Percentiles rank a stretch among this genome's conserved stretches.
These are phyloP conservation scores for Leccinum aurantiacum DNA, from an alignment of 768 basidiomycete genomes.

Conservation along the genomic window DNA sequence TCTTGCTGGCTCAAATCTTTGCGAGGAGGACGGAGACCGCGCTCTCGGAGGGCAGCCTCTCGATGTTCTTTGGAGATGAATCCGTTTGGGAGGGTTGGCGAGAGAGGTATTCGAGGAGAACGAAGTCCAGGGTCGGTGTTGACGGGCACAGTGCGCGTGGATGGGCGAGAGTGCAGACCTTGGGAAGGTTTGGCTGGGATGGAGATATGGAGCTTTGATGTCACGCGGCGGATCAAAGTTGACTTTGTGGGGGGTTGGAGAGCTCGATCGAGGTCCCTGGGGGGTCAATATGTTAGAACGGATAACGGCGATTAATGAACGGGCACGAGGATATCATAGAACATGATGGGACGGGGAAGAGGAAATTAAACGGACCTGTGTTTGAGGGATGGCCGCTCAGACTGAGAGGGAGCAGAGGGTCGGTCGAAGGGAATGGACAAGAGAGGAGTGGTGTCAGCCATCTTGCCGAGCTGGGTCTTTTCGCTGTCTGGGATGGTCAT, in stretches of 20 bases:
- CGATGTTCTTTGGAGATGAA: constrained; percentile 24
- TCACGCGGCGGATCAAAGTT: constrained; percentile 30
- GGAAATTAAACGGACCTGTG: constrained; percentile 14
- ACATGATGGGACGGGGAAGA: background rate
- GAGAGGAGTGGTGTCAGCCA: background rate
- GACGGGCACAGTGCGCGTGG: constrained; percentile 11
- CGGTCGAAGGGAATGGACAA: constrained; percentile 3
- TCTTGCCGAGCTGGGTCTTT: background rate
- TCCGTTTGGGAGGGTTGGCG: constrained; percentile 23
- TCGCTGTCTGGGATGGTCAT: background rate
- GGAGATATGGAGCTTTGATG: constrained; percentile 28
- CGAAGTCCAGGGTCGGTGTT: background rate
- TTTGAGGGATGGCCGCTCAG: constrained; percentile 3
- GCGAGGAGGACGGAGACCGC: constrained; percentile 53
- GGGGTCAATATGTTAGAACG: background rate
- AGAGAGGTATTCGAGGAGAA: background rate
- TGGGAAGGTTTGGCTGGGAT: constrained; percentile 17
- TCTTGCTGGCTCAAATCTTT: constrained; percentile 39
- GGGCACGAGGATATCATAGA: constrained; percentile 1
- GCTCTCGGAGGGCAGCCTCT: constrained; percentile 59
- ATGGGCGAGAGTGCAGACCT: constrained; percentile 11
- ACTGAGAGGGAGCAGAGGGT: background rate
- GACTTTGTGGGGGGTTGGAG: constrained; percentile 9
- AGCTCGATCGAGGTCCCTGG: background rate
- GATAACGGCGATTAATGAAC: background rate